Evolutionary conservation across 208 protist species (phyloP).

Genomic region (Acanthamoeba royreba): DNA sequence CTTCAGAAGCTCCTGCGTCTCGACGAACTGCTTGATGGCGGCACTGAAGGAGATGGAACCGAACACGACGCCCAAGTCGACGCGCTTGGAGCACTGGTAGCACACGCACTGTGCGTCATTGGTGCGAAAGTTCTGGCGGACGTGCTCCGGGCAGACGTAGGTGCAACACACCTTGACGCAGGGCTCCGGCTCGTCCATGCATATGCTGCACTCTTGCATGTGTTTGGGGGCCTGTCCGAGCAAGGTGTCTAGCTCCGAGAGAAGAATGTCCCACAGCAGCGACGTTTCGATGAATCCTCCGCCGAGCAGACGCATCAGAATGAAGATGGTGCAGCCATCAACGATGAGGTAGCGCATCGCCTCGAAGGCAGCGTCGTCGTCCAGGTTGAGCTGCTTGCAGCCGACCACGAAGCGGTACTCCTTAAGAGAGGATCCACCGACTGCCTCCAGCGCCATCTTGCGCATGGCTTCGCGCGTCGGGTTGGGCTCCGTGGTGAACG

Average conservation of each 20-base stretch:
- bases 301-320: neutral
- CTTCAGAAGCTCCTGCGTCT: neutral
- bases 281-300: neutral
- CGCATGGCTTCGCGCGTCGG: neutral
- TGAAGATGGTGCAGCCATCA: neutral
- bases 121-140: neutral
- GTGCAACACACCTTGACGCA: neutral
- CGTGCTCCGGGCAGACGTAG: neutral
- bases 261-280: neutral
- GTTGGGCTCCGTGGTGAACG: constrained; percentile 80
- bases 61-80: neutral
- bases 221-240: neutral
- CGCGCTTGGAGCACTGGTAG: neutral
- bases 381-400: neutral
- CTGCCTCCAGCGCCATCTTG: neutral
- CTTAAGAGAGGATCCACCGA: neutral
- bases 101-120: neutral
- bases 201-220: neutral
- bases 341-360: neutral
- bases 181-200: neutral
- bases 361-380: neutral
- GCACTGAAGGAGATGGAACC: neutral
- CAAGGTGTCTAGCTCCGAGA: neutral
- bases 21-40: neutral
- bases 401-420: neutral